These are phyloP conservation scores for Geosiphon pyriformis DNA, from an alignment of 192 early-diverging fungal genomes.

Conservation along the genomic window DNA sequence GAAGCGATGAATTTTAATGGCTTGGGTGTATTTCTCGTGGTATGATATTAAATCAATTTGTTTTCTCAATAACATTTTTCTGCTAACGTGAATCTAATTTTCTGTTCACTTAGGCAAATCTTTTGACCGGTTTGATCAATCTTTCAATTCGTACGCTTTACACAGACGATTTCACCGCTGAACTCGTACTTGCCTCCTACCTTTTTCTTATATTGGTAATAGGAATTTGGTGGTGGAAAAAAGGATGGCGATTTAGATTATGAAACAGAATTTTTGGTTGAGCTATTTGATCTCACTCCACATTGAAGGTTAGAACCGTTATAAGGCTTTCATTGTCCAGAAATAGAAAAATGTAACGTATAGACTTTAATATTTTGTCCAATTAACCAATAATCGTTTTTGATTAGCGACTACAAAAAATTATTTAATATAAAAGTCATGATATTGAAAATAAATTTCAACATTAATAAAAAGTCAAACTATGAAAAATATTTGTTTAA, in stretches of 20 bases:
- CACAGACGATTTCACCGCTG: constrained; percentile 35
- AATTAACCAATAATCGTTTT: too few species aligned
- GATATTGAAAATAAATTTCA: too few species aligned
- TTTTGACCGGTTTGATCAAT: constrained; percentile 84
- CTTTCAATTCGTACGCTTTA: constrained; percentile 73
- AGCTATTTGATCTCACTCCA: too few species aligned
- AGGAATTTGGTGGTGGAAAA: constrained; percentile 29
- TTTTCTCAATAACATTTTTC: neutral
- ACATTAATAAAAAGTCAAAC: too few species aligned
- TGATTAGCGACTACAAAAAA: too few species aligned
- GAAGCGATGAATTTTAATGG: constrained; percentile 77
- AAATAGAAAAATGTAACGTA: too few species aligned
- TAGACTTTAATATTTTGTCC: too few species aligned
- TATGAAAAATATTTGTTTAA: too few species aligned
- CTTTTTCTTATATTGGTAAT: constrained; percentile 43
- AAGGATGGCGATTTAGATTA: constrained; percentile 35
- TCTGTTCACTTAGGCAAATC: constrained; percentile 61
- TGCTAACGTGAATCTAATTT: constrained; percentile 12
- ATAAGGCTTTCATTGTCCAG: too few species aligned
- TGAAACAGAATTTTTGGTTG: constrained; percentile 16
- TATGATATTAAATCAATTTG: constrained; percentile 23
- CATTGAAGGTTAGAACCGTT: too few species aligned
- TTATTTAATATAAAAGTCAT: too few species aligned
- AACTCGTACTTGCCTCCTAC: constrained; percentile 48
- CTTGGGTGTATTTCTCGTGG: constrained; percentile 76